Evolutionary conservation across 768 basidiomycete genomes (phyloP).

Genomic region (Ramaria rubella): DNA sequence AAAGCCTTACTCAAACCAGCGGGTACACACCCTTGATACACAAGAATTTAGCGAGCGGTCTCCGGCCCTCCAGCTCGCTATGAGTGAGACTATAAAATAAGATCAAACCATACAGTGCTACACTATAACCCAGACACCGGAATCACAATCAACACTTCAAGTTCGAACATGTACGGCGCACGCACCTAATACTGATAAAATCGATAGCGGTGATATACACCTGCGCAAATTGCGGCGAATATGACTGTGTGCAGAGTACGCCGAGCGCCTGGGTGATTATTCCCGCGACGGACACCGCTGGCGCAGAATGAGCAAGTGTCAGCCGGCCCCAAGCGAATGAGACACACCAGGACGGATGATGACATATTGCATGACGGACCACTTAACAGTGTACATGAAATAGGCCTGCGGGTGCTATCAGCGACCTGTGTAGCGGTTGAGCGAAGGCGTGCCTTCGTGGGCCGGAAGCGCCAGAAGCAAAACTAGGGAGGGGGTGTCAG

Average conservation of each 20-base stretch:
- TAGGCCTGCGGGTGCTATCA: constrained; percentile 45
- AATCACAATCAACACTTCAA: not conserved
- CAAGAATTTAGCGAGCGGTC: constrained; percentile 81
- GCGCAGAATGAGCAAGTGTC: not conserved
- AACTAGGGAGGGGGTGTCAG: constrained; percentile 38
- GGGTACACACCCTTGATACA: constrained; percentile 51
- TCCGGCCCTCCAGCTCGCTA: constrained; percentile 67
- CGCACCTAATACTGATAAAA: constrained; percentile 75
- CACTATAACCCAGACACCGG: constrained; percentile 29
- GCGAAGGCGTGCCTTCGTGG: constrained; percentile 51
- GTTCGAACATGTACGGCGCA: constrained; percentile 1
- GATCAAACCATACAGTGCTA: constrained; percentile 82
- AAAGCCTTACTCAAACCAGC: not conserved
- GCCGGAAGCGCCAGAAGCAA: constrained; percentile 75
- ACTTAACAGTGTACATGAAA: constrained; percentile 89
- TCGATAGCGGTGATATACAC: constrained; percentile 69
- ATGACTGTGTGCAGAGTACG: constrained; percentile 64
- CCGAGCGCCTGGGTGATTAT: constrained; percentile 67
- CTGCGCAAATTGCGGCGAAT: constrained; percentile 52
- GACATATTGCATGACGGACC: constrained; percentile 86
- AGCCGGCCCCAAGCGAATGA: not conserved
- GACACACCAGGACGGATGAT: constrained; percentile 56
- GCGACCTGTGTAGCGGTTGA: constrained; percentile 4
- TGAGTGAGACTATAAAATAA: constrained; percentile 78
- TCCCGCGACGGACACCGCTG: constrained; percentile 62